A percentile compares a stretch with the other conserved stretches of the same genome.
Evolutionary conservation across 23 red algal genomes (phyloP).

Genomic region (Chondrus crispus): DNA sequence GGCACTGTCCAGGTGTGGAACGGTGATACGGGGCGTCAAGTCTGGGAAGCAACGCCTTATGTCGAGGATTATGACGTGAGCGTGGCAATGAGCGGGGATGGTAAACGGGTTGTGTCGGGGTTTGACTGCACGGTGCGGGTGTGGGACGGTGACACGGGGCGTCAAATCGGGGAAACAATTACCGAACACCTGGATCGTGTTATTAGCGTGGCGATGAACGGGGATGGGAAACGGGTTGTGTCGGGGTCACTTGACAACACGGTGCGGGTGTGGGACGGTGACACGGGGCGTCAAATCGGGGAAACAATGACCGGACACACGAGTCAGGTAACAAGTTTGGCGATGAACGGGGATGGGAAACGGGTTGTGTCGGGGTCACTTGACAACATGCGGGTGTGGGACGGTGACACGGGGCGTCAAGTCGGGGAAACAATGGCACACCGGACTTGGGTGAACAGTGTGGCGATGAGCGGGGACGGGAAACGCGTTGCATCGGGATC

Average conservation of each 20-base stretch:
- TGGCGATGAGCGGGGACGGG: background rate
- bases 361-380: background rate
- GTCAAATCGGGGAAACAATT: background rate
- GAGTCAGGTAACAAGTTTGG: background rate
- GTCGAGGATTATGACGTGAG: background rate
- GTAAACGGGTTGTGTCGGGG: background rate
- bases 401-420: no score
- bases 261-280: background rate
- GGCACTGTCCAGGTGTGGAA: background rate
- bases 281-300: background rate
- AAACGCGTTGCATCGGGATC: background rate
- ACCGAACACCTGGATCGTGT: background rate
- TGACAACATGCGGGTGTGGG: constrained; percentile 24
- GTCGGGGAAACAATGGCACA: no score
- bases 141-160: background rate
- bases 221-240: background rate
- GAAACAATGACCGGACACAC: background rate
- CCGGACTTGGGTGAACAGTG: background rate
- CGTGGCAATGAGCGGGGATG: background rate
- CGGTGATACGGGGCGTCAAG: background rate
- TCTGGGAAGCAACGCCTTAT: background rate
- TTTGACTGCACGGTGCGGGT: background rate
- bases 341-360: background rate
- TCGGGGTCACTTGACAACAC: background rate
- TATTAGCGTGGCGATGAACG: background rate